These are phyloP conservation scores for Cystobasidiopsis lactophilus DNA, from an alignment of 768 basidiomycete species.

Conservation along the genomic window DNA sequence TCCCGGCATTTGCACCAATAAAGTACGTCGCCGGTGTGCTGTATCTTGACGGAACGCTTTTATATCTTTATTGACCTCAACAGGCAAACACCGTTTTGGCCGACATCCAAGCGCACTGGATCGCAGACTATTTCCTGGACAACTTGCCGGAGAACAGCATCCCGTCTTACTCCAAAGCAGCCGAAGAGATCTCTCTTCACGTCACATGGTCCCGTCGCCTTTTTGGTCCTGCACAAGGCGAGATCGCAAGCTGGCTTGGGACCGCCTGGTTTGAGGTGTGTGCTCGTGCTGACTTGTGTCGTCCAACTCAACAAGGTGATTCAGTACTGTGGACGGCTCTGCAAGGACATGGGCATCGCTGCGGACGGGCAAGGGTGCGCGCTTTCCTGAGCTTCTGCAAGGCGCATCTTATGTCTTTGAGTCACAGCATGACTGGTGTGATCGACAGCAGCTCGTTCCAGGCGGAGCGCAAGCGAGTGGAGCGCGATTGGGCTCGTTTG, in stretches of 20 bases:
- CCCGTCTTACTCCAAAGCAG: neutral
- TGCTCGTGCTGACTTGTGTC: neutral
- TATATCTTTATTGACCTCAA: neutral
- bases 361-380: too few species aligned
- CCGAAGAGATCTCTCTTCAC: constrained; percentile 1
- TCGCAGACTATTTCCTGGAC: constrained; percentile 6
- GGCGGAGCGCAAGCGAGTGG: too few species aligned
- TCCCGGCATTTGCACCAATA: constrained; percentile 2
- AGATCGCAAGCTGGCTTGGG: constrained; percentile 2
- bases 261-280: constrained; percentile 2
- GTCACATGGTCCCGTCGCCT: constrained; percentile 4
- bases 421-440: too few species aligned
- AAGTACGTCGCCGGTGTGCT: neutral
- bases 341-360: too few species aligned
- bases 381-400: too few species aligned
- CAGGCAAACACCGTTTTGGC: neutral
- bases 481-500: too few species aligned
- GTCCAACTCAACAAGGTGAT: too few species aligned
- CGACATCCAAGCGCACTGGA: constrained; percentile 1
- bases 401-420: too few species aligned
- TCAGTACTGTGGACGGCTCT: too few species aligned
- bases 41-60: neutral
- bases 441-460: too few species aligned
- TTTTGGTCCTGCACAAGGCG: constrained; percentile 5
- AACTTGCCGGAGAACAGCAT: neutral